Evolutionary conservation across 306 rosid species (phyloP).

Genomic region (Pyrus communis): DNA sequence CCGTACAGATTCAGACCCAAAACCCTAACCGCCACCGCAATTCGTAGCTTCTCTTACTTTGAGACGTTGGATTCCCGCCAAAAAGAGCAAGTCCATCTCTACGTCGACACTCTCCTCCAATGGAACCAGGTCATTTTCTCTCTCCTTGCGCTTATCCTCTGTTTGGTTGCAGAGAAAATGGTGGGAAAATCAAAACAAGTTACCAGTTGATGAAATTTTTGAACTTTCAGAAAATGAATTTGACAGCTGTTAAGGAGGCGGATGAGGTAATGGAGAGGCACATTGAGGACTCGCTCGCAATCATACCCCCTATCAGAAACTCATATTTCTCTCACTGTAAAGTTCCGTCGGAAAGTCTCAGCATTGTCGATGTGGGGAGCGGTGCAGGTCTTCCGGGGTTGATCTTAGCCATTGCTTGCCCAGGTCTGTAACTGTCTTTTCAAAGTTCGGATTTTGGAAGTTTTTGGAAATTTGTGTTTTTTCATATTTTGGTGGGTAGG

Average conservation of each 20-base stretch:
- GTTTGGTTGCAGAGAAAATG: conserved; percentile 12
- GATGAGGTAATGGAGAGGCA: conserved; percentile 85
- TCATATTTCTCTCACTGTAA: conserved; percentile 36
- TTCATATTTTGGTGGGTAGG: conserved; percentile 34
- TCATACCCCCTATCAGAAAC: conserved; percentile 50
- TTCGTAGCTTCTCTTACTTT: conserved; percentile 24
- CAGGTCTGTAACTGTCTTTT: conserved; percentile 41
- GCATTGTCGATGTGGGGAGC: conserved; percentile 75
- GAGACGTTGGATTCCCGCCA: conserved; percentile 53
- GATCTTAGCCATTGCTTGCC: conserved; percentile 79
- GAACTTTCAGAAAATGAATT: conserved; percentile 63
- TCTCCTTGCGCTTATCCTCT: not conserved
- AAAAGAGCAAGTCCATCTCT: conserved; percentile 59
- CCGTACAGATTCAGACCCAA: conserved; percentile 20
- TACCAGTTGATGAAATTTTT: not conserved
- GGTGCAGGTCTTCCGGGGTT: conserved; percentile 93
- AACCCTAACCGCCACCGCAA: conserved; percentile 15
- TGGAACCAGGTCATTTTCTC: conserved; percentile 65
- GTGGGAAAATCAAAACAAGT: not conserved
- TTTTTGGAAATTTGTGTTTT: not conserved
- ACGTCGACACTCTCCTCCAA: conserved; percentile 73
- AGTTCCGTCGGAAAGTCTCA: conserved; percentile 22
- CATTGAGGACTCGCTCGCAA: conserved; percentile 81
- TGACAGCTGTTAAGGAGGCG: conserved; percentile 65
- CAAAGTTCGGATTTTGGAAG: not conserved